Conservation (phyloP, 2,329 filamentous ascomycete genomes). For the Graphiopsis chlorocephala region DNA sequence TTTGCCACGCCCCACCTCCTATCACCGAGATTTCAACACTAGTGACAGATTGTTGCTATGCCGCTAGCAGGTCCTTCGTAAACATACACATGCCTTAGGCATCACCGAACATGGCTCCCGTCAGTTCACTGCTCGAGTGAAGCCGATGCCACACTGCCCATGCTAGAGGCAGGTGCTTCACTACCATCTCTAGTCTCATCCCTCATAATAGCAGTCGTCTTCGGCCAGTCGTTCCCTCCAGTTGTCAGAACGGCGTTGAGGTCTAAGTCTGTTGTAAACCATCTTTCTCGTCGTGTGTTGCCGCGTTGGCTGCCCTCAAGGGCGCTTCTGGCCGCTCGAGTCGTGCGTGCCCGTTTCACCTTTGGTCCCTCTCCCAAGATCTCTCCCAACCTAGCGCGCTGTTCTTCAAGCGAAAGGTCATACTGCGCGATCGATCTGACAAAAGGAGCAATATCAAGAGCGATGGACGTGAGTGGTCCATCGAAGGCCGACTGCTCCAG, state of each 20-base stretch:
- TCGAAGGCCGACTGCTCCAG: constrained; percentile 75
- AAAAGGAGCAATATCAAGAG: constrained; percentile 80
- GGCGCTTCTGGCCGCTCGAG: constrained; percentile 71
- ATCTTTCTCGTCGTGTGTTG: constrained; percentile 66
- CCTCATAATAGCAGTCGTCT: constrained; percentile 1
- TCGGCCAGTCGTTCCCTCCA: constrained; percentile 41
- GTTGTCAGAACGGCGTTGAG: constrained; percentile 64
- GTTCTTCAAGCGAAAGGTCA: constrained; percentile 68
- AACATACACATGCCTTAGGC: constrained; percentile 4
- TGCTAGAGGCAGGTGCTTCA: constrained; percentile 17
- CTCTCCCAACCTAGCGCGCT: constrained; percentile 61
- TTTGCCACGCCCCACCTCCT: constrained; percentile 10
- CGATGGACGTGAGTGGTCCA: constrained; percentile 62
- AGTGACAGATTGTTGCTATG: constrained; percentile 17
- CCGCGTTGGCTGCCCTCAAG: constrained; percentile 65
- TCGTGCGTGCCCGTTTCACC: constrained; percentile 64
- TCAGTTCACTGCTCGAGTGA: neutral
- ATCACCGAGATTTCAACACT: constrained; percentile 15
- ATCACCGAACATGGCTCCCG: neutral
- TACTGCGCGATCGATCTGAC: constrained; percentile 80
- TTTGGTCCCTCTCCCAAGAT: constrained; percentile 54
- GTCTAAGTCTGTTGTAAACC: constrained; percentile 65
- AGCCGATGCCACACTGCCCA: constrained; percentile 1
- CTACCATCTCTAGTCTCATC: neutral
- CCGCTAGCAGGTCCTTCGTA: constrained; percentile 2